Conservation (phyloP, 2,329 filamentous ascomycete species). For the Phialophora verrucosa region DNA sequence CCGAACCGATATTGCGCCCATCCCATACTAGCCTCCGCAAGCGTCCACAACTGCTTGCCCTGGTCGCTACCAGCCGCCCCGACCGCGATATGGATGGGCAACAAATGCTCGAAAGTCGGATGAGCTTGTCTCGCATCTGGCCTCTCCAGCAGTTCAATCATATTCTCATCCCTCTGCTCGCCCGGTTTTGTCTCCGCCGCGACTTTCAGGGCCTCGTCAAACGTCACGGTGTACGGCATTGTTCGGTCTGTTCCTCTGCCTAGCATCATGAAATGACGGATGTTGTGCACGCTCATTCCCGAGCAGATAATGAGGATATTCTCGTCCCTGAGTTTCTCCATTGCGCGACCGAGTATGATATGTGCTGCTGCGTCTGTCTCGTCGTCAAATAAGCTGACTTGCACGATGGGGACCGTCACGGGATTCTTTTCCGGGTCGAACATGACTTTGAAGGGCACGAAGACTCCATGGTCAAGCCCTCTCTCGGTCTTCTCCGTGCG, state of each 20-base stretch:
- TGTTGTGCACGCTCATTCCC: constrained; percentile 77
- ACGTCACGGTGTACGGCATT: constrained; percentile 64
- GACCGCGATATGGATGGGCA: constrained; percentile 64
- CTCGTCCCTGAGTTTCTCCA: constrained; percentile 69
- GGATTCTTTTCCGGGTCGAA: constrained; percentile 68
- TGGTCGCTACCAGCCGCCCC: constrained; percentile 60
- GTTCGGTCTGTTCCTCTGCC: constrained; percentile 47
- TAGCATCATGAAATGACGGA: constrained; percentile 61
- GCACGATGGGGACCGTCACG: constrained; percentile 70
- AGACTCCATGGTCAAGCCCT: constrained; percentile 77
- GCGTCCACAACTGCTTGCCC: constrained; percentile 56
- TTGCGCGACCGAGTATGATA: constrained; percentile 69
- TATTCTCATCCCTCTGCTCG: constrained; percentile 50
- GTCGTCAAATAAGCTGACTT: constrained; percentile 70
- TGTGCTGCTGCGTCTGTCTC: constrained; percentile 68
- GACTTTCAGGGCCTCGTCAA: constrained; percentile 71
- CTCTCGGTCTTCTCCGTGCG: constrained; percentile 64
- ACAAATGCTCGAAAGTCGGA: constrained; percentile 67
- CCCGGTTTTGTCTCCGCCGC: constrained; percentile 59
- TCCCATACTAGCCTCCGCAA: constrained; percentile 58
- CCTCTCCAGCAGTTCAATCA: constrained; percentile 56
- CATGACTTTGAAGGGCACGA: constrained; percentile 67
- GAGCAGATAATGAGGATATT: constrained; percentile 72
- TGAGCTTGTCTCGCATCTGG: constrained; percentile 65
- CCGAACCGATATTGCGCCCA: constrained; percentile 64